phyloP scores from a whole-genome alignment of 139 green algal species.

The Chlorella sp. region DNA sequence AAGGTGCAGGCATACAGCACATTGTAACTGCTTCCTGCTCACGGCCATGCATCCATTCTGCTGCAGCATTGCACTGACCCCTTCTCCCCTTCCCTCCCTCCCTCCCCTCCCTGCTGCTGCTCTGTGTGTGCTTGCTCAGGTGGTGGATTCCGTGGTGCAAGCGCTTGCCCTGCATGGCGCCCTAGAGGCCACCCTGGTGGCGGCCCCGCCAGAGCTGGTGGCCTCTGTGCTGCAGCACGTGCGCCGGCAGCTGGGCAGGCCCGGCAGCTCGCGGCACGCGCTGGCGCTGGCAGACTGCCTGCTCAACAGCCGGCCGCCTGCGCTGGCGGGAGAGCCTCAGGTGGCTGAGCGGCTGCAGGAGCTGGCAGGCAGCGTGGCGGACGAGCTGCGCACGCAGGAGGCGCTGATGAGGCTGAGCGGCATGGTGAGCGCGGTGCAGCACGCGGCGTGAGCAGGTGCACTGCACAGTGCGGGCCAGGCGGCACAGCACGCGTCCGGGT shows the following conservation, averaged over 20 bases:
- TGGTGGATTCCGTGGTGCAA: conserved; percentile 81
- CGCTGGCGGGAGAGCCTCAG: conserved; percentile 37
- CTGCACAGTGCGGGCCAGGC: background rate
- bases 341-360: conserved; percentile 59
- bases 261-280: background rate
- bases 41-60: background rate
- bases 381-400: conserved; percentile 67
- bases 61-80: background rate
- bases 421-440: conserved; percentile 73
- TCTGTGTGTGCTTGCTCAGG: background rate
- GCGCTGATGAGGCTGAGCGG: conserved; percentile 70
- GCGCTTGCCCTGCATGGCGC: conserved; percentile 77
- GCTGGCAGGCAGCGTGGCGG: conserved; percentile 57
- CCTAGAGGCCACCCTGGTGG: conserved; percentile 69
- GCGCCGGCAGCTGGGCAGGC: conserved; percentile 12
- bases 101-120: background rate
- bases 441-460: conserved; percentile 37
- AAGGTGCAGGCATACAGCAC: too few relatives aligned
- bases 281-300: background rate
- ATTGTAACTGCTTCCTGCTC: background rate
- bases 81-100: background rate
- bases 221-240: conserved; percentile 75
- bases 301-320: background rate
- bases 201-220: conserved; percentile 63
- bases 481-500: too few relatives aligned